These are phyloP conservation scores for Prunus salicina DNA, from an alignment of 306 rosid species.

Conservation along the genomic window DNA sequence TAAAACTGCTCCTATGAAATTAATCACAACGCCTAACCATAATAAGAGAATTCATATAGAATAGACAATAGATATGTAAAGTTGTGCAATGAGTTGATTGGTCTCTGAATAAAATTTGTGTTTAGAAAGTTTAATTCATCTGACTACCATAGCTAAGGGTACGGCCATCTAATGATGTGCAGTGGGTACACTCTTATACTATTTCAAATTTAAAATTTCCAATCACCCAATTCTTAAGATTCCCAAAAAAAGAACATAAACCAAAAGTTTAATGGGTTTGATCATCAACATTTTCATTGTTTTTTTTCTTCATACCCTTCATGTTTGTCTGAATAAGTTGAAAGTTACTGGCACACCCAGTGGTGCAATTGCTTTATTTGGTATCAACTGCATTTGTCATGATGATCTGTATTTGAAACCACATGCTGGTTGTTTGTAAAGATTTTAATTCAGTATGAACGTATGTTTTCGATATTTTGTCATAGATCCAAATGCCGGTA, in stretches of 20 bases:
- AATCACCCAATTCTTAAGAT: too few relatives aligned
- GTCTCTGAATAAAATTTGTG: not conserved
- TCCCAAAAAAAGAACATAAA: too few relatives aligned
- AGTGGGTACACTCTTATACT: not conserved
- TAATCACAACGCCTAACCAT: not conserved
- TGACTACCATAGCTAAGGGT: not conserved
- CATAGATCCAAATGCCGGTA: not conserved
- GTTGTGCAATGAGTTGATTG: not conserved
- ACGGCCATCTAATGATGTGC: not conserved
- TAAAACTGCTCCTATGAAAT: not conserved
- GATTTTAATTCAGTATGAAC: not conserved
- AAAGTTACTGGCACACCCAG: not conserved
- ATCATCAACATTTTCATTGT: not conserved
- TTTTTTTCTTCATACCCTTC: not conserved
- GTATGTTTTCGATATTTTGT: not conserved
- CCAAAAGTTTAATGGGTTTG: not conserved
- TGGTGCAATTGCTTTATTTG: not conserved
- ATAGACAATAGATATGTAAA: not conserved
- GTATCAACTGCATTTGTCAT: not conserved
- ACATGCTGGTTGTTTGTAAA: not conserved
- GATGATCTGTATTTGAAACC: not conserved
- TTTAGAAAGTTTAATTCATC: not conserved
- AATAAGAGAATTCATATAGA: not conserved
- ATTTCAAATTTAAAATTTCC: not conserved
- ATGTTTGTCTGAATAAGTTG: not conserved